Evolutionary conservation across 2,329 filamentous ascomycete species (phyloP), one percentile per base, ranked within the genome.

Genomic region (Ceratocystis destructans): DNA sequence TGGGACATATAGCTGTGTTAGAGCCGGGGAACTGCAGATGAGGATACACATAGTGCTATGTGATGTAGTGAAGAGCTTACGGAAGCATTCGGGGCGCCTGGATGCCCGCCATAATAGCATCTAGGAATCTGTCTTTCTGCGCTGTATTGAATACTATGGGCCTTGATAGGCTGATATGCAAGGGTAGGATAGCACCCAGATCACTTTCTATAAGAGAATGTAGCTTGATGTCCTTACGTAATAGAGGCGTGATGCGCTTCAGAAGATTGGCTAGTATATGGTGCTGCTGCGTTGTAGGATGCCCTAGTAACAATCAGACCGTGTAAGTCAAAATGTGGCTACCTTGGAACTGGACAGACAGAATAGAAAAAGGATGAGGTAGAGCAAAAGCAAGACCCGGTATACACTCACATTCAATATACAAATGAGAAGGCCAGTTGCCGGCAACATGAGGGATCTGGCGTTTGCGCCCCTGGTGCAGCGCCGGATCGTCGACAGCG

Each of bases 361-460:
- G 28, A 46, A 44, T 1, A 22, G 50, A 20, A 15, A 50, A 48
- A 37, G 59, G n/a, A 57, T 33, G 48, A 48, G 44, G 65, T 45
- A 61, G 46, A 22, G 46, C 45, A 20, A 20, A 15, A 28, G 66
- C 15, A 46, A 61, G 20, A 46, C 7, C 55, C 37, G 61, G n/a
- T 10, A 8, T 31, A 20, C 25, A 78, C 85, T 76, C 80, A 95
- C 94, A 99, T 78, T 97, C 93, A 66, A 96, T 79, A 74, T 96
- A 97, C 59, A 97, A 74, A 76, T 97, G 93, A 44, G 87, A 90
- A 1, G 93, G 90, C 94, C 94, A 99, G 74, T 91, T 90, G 68
- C 94, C 94, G 68, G 86, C 83, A 31, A 93, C 79, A 75, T 99
- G 94, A 28, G 93, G 92, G 62, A 85, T 88, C 67, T 87, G 83